Conservation (phyloP, 1,284 basidiomycete genomes). For the Cryptococcus jaspeensis region DNA sequence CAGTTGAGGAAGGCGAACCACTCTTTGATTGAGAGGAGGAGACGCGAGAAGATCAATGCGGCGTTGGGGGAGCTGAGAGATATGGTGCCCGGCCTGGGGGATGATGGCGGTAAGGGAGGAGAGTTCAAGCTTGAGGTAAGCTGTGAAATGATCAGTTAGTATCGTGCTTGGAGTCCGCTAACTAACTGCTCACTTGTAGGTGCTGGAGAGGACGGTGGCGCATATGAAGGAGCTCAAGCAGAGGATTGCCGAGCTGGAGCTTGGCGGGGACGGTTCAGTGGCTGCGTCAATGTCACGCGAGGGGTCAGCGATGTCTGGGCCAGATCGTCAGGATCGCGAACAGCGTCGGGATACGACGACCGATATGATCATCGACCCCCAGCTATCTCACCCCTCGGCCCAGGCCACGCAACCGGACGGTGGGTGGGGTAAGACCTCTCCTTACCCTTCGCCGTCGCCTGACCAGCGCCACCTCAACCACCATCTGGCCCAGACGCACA, state of each 20-base stretch:
- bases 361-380: background rate
- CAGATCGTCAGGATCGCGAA: no score
- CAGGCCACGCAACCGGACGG: no score
- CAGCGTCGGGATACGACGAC: no score
- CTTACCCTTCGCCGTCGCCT: slow-evolving; percentile 15
- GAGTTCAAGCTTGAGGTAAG: slow-evolving; percentile 52
- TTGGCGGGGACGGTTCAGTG: no score
- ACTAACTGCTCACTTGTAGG: slow-evolving; percentile 26
- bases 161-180: background rate
- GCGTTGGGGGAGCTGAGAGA: slow-evolving; percentile 44
- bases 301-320: no score
- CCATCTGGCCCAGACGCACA: slow-evolving; percentile 36
- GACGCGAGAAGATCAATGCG: slow-evolving; percentile 51
- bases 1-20: slow-evolving; percentile 50
- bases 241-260: slow-evolving; percentile 34
- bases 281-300: no score
- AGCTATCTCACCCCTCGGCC: background rate
- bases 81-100: slow-evolving; percentile 50
- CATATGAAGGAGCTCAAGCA: slow-evolving; percentile 47
- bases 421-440: slow-evolving; percentile 1
- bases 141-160: background rate
- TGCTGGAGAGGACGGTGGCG: slow-evolving; percentile 48
- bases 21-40: slow-evolving; percentile 46
- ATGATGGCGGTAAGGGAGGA: slow-evolving; percentile 42
- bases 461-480: slow-evolving; percentile 1